Conservation (phyloP, 805 yeast species). For the Lachancea nothofagi region DNA sequence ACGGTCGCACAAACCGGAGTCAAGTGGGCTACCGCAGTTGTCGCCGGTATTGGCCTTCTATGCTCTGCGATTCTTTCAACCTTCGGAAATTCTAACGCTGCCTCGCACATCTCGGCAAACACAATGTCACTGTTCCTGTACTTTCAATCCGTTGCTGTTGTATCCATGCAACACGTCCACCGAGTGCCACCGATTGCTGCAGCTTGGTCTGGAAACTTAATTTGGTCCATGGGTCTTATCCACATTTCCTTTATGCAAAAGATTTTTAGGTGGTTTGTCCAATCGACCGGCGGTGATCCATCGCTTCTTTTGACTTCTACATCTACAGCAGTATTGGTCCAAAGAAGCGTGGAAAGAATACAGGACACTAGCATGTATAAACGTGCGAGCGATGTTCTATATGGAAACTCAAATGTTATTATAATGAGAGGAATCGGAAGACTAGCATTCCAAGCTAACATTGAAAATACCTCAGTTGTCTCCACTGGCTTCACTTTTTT, state of each 20-base stretch:
- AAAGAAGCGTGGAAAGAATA: conserved; percentile 37
- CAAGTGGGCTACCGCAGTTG: conserved; percentile 89
- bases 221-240: conserved; percentile 93
- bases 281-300: conserved; percentile 86
- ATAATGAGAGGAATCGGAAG: conserved; percentile 85
- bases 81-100: conserved; percentile 83
- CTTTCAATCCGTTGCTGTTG: conserved; percentile 82
- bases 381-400: conserved; percentile 36
- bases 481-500: conserved; percentile 86
- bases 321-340: conserved; percentile 66
- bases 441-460: conserved; percentile 66
- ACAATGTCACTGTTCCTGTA: conserved; percentile 78
- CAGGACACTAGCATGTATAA: conserved; percentile 26
- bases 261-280: conserved; percentile 78
- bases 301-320: conserved; percentile 56
- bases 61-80: conserved; percentile 78
- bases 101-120: conserved; percentile 83
- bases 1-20: conserved; percentile 76
- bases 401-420: conserved; percentile 52
- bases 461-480: conserved; percentile 80
- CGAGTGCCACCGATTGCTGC: conserved; percentile 88
- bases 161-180: conserved; percentile 79
- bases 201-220: conserved; percentile 86
- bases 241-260: conserved; percentile 75
- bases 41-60: conserved; percentile 82